Base-by-base conservation (phyloP, 345 rosid species). In the Eutrema yunnanense region DNA sequence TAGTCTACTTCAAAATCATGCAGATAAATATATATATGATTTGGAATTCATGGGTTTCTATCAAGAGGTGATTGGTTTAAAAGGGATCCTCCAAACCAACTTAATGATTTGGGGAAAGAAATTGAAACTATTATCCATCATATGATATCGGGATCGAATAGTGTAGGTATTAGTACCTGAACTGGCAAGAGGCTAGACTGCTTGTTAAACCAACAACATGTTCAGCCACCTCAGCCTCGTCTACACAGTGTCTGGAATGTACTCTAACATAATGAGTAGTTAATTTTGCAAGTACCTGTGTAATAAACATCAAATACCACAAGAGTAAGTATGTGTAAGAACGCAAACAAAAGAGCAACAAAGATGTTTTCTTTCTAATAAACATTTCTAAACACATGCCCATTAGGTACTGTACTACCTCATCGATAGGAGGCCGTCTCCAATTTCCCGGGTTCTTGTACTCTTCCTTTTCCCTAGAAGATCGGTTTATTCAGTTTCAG, bases 201-300 rank as follows among this genome's bases (percentile, higher is more conserved):
- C 81, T 81, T 33, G 97, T 92, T 82, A 92, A 82, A 67, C 96
- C 90, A 76, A 83, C 90, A 71, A 88, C 68, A 78, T 95, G 96
- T 72, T 92, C 97, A 70, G 96, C 98, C 30, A 92, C 76, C 71
- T 95, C 99, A 78, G 96, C 93, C 85, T 95, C 97, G 78, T 95
- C 96, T 68, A 74, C 76, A 75, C 97, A 95, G 30, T 84, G 96
- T 85, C 96, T 84, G 51, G 90, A 85, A 84, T 87, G 96, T 56
- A 92, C 92, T 77, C 83, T 79, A 32, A 47, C 75, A 81, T 69
- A 92, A 77, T 85, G 89, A 47, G 94, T 85, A 61, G 88, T 86
- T 75, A 95, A 77, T 73, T 84, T 88, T 60, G 96, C 94, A 73
- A 95, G 72, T 32, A 68, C 86, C 96, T 90, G 86, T 90, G 86